A percentile compares a stretch with the other conserved stretches of the same genome.
These are phyloP conservation scores for Pyrenophora graminea DNA, from an alignment of 2,329 filamentous ascomycete genomes.

Conservation along the genomic window DNA sequence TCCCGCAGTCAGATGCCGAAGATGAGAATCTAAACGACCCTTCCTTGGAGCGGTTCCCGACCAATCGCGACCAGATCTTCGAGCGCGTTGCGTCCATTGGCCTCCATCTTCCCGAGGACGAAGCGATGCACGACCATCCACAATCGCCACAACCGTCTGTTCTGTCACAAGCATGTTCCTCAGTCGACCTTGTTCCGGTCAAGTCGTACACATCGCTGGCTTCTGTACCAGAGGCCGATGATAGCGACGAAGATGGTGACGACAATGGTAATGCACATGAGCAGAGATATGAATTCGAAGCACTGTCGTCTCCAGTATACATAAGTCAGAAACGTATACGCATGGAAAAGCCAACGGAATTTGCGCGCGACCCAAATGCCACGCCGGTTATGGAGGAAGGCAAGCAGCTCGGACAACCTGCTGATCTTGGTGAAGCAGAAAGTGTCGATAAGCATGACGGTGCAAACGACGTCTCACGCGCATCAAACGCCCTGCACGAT, in stretches of 20 bases:
- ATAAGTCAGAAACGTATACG: slow-evolving; percentile 13
- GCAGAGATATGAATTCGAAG: slow-evolving; percentile 12
- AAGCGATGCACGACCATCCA: slow-evolving; percentile 17
- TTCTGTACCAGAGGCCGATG: slow-evolving; percentile 29
- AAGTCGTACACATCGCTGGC: slow-evolving; percentile 36
- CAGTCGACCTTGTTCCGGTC: slow-evolving; percentile 32
- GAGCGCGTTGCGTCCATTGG: slow-evolving; percentile 36
- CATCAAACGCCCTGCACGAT: slow-evolving; percentile 16
- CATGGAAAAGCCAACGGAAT: slow-evolving; percentile 4
- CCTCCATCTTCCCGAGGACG: slow-evolving; percentile 32
- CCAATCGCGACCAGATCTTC: slow-evolving; percentile 32
- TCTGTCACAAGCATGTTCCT: slow-evolving; percentile 38
- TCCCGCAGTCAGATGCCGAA: slow-evolving; percentile 36
- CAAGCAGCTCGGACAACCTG: slow-evolving; percentile 16
- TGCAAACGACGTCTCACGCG: slow-evolving; percentile 13
- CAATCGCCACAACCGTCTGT: slow-evolving; percentile 32
- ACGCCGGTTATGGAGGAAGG: slow-evolving; percentile 20
- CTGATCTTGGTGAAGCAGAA: slow-evolving; percentile 18
- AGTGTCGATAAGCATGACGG: slow-evolving; percentile 24
- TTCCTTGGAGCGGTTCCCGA: slow-evolving; percentile 36
- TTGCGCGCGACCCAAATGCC: slow-evolving; percentile 18
- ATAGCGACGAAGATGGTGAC: slow-evolving; percentile 27
- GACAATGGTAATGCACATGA: slow-evolving; percentile 2
- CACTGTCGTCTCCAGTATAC: slow-evolving; percentile 25
- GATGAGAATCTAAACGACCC: slow-evolving; percentile 35